These are phyloP conservation scores for Fusarium irregulare DNA, from an alignment of 2,329 filamentous ascomycete species.

Conservation along the genomic window DNA sequence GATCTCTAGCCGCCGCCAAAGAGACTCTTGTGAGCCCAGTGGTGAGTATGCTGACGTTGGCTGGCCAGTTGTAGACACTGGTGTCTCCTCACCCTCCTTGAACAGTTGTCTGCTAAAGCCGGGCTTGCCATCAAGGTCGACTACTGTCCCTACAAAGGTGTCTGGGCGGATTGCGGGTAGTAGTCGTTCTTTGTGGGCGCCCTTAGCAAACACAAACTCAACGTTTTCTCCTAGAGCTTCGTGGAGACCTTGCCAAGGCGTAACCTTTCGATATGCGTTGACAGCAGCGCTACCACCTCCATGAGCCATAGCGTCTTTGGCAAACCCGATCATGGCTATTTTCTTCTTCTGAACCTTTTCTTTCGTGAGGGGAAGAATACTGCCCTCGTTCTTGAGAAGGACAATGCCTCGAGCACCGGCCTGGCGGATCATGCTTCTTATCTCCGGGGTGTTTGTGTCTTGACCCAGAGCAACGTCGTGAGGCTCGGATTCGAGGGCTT, in stretches of 20 bases:
- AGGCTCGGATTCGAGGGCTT: slow-evolving; percentile 29
- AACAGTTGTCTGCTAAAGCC: slow-evolving; percentile 46
- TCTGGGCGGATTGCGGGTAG: slow-evolving; percentile 32
- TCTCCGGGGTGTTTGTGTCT: slow-evolving; percentile 41
- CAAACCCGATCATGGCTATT: slow-evolving; percentile 49
- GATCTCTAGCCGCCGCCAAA: slow-evolving; percentile 44
- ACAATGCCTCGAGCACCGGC: slow-evolving; percentile 64
- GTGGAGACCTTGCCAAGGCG: slow-evolving; percentile 47
- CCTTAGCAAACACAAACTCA: slow-evolving; percentile 42
- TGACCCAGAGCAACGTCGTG: slow-evolving; percentile 3
- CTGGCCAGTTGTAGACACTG: slow-evolving; percentile 32
- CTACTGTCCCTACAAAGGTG: slow-evolving; percentile 32
- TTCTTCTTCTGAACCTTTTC: slow-evolving; percentile 40
- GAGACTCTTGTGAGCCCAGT: slow-evolving; percentile 41
- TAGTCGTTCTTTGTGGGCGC: slow-evolving; percentile 38
- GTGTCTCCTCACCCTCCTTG: slow-evolving; percentile 33
- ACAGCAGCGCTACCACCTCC: slow-evolving; percentile 50
- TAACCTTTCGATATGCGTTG: slow-evolving; percentile 49
- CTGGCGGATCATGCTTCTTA: slow-evolving; percentile 40
- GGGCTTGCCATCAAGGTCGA: slow-evolving; percentile 44
- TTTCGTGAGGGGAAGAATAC: slow-evolving; percentile 62
- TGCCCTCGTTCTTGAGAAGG: slow-evolving; percentile 70
- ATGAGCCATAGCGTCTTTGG: slow-evolving; percentile 47
- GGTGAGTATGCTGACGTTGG: slow-evolving; percentile 41
- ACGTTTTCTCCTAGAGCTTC: slow-evolving; percentile 38